Conservation (phyloP, 2,329 filamentous ascomycete species). For the Coleophoma crateriformis region DNA sequence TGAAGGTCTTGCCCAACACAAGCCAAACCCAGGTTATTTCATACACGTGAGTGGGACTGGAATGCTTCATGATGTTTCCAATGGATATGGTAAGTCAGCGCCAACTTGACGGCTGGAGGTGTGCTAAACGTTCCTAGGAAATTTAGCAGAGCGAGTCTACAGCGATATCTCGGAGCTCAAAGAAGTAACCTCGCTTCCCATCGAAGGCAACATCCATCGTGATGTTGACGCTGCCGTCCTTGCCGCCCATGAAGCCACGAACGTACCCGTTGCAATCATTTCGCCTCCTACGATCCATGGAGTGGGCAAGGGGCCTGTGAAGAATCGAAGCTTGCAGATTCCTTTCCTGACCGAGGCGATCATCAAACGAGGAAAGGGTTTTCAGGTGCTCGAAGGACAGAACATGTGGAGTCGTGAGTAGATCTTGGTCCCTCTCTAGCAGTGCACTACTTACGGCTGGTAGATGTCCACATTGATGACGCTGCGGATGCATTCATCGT, state of each 20-base stretch:
- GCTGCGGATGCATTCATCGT: constrained; percentile 43
- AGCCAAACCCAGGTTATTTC: constrained; percentile 38
- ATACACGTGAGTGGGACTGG: constrained; percentile 46
- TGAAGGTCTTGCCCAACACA: constrained; percentile 37
- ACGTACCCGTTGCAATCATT: constrained; percentile 53
- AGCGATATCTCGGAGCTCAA: constrained; percentile 53
- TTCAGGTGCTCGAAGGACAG: constrained; percentile 45
- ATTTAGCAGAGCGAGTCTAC: constrained; percentile 41
- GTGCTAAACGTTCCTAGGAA: constrained; percentile 4
- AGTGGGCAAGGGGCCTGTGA: constrained; percentile 49
- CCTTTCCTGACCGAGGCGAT: constrained; percentile 45
- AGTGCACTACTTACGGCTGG: background rate
- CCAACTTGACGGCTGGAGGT: too few relatives aligned
- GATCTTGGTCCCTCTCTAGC: background rate
- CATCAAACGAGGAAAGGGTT: constrained; percentile 41
- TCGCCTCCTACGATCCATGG: constrained; percentile 63
- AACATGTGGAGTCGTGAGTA: constrained; percentile 39
- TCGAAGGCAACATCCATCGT: constrained; percentile 53
- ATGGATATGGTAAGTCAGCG: constrained; percentile 29
- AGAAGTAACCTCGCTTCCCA: constrained; percentile 48
- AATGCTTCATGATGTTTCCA: constrained; percentile 29
- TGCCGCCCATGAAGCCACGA: constrained; percentile 30
- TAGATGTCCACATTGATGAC: constrained; percentile 48
- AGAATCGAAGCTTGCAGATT: constrained; percentile 47
- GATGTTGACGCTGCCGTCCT: constrained; percentile 65